Percentiles rank a stretch among this genome's conserved stretches.
phyloP scores from a whole-genome alignment of 495 filamentous ascomycete genomes.

The Talaromyces nanjingensis region DNA sequence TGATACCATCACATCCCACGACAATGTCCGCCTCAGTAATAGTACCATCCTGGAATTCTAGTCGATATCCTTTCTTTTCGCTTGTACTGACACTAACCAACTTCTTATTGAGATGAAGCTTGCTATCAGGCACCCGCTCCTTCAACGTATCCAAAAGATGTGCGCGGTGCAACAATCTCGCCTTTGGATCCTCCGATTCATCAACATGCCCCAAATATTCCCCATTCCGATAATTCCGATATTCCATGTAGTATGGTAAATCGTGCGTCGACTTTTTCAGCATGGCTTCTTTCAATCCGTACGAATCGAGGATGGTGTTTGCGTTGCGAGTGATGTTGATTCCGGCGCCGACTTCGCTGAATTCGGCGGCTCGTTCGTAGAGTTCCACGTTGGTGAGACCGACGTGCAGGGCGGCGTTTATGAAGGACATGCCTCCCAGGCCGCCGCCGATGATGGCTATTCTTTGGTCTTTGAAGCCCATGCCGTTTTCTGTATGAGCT shows the following conservation, averaged over 20 bases:
- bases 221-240: neutral
- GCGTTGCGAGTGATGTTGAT: conserved; percentile 35
- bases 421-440: conserved; percentile 43
- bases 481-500: conserved; percentile 2
- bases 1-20: neutral
- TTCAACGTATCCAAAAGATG: neutral
- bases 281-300: conserved; percentile 23
- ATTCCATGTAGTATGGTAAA: neutral
- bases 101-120: neutral
- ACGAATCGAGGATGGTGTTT: conserved; percentile 21
- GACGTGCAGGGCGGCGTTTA: conserved; percentile 39
- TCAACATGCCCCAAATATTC: neutral
- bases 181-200: neutral
- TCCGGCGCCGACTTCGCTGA: conserved; percentile 53
- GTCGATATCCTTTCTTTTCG: neutral
- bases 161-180: neutral
- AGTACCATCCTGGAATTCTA: neutral
- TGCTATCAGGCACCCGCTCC: neutral
- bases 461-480: conserved; percentile 27
- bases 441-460: conserved; percentile 54
- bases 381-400: conserved; percentile 41
- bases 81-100: neutral
- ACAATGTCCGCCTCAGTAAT: neutral
- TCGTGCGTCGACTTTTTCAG: neutral
- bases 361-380: conserved; percentile 47